Conservation (phyloP, 1,284 basidiomycete genomes). For the Rhodotorula sp. region DNA sequence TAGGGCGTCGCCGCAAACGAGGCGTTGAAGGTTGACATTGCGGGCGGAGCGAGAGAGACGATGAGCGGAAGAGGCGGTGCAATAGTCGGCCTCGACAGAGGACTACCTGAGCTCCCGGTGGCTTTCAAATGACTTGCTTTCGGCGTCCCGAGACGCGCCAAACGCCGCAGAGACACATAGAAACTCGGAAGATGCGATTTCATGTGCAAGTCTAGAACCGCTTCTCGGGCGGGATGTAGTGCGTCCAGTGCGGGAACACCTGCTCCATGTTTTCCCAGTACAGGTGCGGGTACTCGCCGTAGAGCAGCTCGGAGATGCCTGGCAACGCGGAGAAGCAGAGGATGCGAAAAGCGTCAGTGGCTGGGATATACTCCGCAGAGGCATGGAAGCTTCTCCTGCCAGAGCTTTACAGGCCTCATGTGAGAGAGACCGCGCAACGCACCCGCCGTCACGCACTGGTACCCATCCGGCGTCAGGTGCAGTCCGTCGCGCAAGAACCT, state of each 20-base stretch:
- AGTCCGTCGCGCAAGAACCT: conserved; percentile 63
- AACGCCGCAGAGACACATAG: too few relatives aligned
- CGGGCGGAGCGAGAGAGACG: not conserved
- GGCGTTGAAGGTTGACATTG: conserved; percentile 1
- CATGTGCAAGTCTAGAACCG: conserved; percentile 1
- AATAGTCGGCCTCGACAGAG: too few relatives aligned
- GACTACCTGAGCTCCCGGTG: too few relatives aligned
- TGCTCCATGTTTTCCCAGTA: conserved; percentile 42
- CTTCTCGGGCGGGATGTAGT: conserved; percentile 15
- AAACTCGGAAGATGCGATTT: too few relatives aligned
- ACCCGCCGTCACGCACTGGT: conserved; percentile 56
- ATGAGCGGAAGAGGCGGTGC: not conserved
- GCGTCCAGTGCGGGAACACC: conserved; percentile 42
- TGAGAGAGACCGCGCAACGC: not conserved
- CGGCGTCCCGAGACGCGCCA: too few relatives aligned
- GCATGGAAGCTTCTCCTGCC: not conserved
- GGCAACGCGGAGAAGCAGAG: not conserved
- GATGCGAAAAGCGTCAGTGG: not conserved
- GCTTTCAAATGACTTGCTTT: too few relatives aligned
- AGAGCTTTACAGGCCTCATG: too few relatives aligned
- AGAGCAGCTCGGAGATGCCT: conserved; percentile 25
- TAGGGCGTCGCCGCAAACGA: not conserved
- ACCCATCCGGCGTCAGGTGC: conserved; percentile 71
- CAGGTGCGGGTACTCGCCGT: conserved; percentile 35
- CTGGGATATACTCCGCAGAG: too few relatives aligned